Evolutionary conservation across 2,329 filamentous ascomycete genomes (phyloP).

Genomic region (Ophiostoma pallidulum): DNA sequence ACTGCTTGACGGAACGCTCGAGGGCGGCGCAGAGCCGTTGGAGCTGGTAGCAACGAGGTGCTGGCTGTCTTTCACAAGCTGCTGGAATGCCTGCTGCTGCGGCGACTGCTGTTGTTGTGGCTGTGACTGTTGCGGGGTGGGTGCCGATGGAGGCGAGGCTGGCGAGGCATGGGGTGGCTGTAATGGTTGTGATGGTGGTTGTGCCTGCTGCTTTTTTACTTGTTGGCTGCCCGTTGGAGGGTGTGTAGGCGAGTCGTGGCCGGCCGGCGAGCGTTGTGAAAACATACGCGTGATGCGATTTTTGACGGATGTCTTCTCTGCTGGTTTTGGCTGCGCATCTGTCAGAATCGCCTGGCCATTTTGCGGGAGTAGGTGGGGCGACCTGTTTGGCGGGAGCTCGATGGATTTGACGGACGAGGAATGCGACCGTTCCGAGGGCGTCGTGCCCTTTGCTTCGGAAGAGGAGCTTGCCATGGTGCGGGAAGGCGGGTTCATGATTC

Average conservation of each 20-base stretch:
- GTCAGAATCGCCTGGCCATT: slow-evolving; percentile 24
- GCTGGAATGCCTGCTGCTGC: slow-evolving; percentile 10
- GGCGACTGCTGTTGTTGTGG: neutral
- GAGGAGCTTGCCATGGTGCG: slow-evolving; percentile 23
- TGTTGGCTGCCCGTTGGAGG: slow-evolving; percentile 21
- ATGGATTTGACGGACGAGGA: slow-evolving; percentile 41
- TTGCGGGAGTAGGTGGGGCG: slow-evolving; percentile 31
- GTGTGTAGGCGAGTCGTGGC: neutral
- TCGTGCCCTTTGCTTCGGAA: slow-evolving; percentile 26
- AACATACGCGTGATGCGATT: slow-evolving; percentile 58
- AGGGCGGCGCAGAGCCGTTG: slow-evolving; percentile 20
- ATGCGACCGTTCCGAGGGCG: slow-evolving; percentile 38
- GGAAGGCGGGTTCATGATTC: neutral
- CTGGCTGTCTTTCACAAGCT: slow-evolving; percentile 20
- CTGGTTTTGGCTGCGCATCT: slow-evolving; percentile 29
- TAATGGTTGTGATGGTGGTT: neutral
- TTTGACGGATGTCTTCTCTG: slow-evolving; percentile 53
- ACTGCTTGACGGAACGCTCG: slow-evolving; percentile 17
- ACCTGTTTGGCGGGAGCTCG: slow-evolving; percentile 29
- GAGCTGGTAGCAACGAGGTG: slow-evolving; percentile 14
- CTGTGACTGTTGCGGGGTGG: neutral
- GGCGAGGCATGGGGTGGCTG: neutral
- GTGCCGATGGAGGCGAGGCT: neutral
- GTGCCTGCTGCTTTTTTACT: neutral
- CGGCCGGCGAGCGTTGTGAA: slow-evolving; percentile 31